A percentile compares a stretch with the other conserved stretches of the same genome.
phyloP scores from a whole-genome alignment of 169 alveolate species.

The Plasmodium ovale region DNA sequence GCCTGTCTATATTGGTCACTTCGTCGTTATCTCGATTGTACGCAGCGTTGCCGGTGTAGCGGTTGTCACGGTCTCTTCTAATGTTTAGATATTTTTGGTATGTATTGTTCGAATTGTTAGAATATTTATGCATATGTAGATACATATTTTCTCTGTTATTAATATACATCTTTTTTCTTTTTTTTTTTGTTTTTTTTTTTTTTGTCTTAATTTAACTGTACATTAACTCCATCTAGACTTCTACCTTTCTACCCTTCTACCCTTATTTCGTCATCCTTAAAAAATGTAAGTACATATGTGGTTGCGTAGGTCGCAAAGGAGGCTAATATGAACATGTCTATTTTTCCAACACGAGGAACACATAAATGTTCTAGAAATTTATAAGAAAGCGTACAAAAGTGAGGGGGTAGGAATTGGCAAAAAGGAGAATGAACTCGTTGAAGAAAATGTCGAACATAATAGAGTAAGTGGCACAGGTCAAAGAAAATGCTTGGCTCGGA shows the following conservation, averaged over 20 bases:
- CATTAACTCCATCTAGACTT: no score
- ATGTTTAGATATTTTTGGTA: conserved; percentile 37
- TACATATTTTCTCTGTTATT: conserved; percentile 46
- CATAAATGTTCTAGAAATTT: no score
- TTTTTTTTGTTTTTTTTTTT: no score
- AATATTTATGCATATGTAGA: conserved; percentile 32
- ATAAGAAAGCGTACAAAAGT: not conserved
- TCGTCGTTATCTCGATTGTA: not conserved
- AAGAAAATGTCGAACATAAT: not conserved
- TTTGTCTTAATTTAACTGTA: no score
- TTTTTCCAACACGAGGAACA: not conserved
- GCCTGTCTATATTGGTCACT: not conserved
- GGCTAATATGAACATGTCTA: not conserved
- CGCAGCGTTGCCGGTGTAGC: not conserved
- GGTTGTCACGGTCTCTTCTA: not conserved
- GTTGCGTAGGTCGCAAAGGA: no score
- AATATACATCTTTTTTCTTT: conserved; percentile 53
- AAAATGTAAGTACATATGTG: not conserved
- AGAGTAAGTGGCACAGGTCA: not conserved
- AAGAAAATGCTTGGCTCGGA: not conserved
- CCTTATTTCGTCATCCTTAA: not conserved
- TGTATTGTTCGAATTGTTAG: conserved; percentile 19
- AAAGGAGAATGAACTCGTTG: not conserved
- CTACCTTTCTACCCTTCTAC: no score
- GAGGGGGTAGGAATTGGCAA: not conserved